Conservation (phyloP, 2,329 filamentous ascomycete species). For the Ophiocordyceps unilateralis region DNA sequence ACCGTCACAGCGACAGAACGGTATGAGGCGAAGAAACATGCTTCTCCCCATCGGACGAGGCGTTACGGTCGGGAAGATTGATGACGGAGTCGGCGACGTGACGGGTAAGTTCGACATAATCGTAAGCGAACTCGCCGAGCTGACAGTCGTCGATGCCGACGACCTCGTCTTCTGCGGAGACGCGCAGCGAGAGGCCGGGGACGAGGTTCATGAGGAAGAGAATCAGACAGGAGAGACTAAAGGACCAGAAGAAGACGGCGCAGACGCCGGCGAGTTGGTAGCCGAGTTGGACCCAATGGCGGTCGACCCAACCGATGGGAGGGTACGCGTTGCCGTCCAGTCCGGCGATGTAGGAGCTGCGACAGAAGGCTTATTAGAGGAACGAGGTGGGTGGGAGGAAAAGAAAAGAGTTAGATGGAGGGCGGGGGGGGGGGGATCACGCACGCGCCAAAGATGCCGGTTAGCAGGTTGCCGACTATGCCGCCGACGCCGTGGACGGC, state of each 20-base stretch:
- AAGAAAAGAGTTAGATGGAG: not conserved
- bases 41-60: constrained; percentile 6
- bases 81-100: constrained; percentile 34
- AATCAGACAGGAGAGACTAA: constrained; percentile 50
- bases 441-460: constrained; percentile 57
- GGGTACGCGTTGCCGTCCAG: constrained; percentile 49
- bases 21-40: not conserved
- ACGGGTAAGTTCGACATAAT: constrained; percentile 55
- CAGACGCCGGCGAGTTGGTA: constrained; percentile 54
- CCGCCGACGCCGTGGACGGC: constrained; percentile 78
- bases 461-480: constrained; percentile 63
- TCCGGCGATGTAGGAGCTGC: constrained; percentile 49
- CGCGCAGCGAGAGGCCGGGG: constrained; percentile 52
- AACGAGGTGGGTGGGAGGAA: not conserved
- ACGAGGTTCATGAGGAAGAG: constrained; percentile 55
- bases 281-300: constrained; percentile 53
- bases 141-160: constrained; percentile 57
- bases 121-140: constrained; percentile 70
- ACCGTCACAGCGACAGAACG: not conserved
- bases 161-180: constrained; percentile 49
- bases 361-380: not conserved
- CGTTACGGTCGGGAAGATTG: constrained; percentile 4
- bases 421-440: constrained; percentile 5
- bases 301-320: constrained; percentile 52
- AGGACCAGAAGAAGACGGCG: constrained; percentile 48